phyloP scores from a whole-genome alignment of 1,284 basidiomycete genomes.

The Sphaerobolus stellatus region DNA sequence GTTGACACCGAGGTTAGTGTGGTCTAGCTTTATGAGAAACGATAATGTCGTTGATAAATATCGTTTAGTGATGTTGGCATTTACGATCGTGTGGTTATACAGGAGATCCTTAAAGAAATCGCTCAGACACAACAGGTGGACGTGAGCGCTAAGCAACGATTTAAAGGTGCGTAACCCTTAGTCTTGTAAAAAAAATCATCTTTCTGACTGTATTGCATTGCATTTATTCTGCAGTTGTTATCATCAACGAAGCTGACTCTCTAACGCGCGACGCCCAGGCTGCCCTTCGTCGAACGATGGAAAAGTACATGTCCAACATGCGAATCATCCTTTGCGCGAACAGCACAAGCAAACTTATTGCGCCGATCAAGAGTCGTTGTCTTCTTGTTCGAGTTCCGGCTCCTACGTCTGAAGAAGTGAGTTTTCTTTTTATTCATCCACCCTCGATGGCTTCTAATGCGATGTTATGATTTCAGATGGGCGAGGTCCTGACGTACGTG shows the following conservation, averaged over 20 bases:
- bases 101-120: conserved; percentile 97
- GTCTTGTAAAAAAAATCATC: neutral
- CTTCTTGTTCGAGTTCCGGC: conserved; percentile 92
- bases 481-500: conserved; percentile 75
- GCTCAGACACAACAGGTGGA: conserved; percentile 99
- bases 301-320: conserved; percentile 98
- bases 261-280: conserved; percentile 96
- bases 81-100: conserved; percentile 94
- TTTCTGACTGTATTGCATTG: conserved; percentile 2
- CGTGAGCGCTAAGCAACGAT: conserved; percentile 90
- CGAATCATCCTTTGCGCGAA: conserved; percentile 98
- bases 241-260: conserved; percentile 97
- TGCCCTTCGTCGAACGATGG: conserved; percentile 96
- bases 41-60: neutral
- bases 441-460: conserved; percentile 1
- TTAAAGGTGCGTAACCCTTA: conserved; percentile 83
- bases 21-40: neutral
- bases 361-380: conserved; percentile 95
- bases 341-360: conserved; percentile 94
- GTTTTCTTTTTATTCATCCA: conserved; percentile 19
- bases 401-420: conserved; percentile 74
- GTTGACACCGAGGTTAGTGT: conserved; percentile 86
- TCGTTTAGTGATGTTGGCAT: conserved; percentile 85
- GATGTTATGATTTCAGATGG: conserved; percentile 57
- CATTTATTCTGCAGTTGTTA: conserved; percentile 70